Conservation (phyloP, 164 flowering plant species). For the Nymphaea thermarum region DNA sequence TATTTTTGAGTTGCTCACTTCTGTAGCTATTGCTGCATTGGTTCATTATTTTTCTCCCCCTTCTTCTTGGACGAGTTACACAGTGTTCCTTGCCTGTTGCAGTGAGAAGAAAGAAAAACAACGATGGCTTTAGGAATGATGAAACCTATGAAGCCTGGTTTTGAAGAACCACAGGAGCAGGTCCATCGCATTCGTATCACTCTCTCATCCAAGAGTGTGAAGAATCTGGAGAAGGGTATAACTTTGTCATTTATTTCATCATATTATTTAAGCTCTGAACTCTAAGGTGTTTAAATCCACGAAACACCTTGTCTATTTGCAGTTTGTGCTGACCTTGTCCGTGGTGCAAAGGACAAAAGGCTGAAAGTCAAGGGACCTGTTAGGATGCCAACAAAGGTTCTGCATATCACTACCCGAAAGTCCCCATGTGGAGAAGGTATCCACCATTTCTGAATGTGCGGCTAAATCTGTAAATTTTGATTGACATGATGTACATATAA, state of each 20-base stretch:
- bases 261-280: not conserved
- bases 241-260: not conserved
- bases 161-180: constrained; percentile 26
- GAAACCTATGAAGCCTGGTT: constrained; percentile 25
- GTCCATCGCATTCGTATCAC: constrained; percentile 28
- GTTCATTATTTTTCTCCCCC: too few species aligned
- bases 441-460: not conserved
- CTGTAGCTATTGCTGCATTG: too few species aligned
- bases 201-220: constrained; percentile 33
- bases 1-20: too few species aligned
- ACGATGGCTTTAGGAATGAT: constrained; percentile 14
- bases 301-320: not conserved
- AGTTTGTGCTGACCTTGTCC: constrained; percentile 80
- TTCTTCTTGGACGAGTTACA: too few species aligned
- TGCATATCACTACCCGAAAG: constrained; percentile 82
- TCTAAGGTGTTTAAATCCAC: not conserved
- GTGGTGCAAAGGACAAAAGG: constrained; percentile 87
- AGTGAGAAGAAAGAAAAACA: not conserved
- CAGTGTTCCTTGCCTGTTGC: not conserved
- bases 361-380: constrained; percentile 91
- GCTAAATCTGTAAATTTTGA: not conserved
- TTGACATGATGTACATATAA: not conserved
- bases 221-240: constrained; percentile 35
- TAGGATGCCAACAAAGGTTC: constrained; percentile 90
- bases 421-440: constrained; percentile 98